Base-by-base conservation (phyloP, 768 basidiomycete genomes). In the Phaffia tasmanica region DNA sequence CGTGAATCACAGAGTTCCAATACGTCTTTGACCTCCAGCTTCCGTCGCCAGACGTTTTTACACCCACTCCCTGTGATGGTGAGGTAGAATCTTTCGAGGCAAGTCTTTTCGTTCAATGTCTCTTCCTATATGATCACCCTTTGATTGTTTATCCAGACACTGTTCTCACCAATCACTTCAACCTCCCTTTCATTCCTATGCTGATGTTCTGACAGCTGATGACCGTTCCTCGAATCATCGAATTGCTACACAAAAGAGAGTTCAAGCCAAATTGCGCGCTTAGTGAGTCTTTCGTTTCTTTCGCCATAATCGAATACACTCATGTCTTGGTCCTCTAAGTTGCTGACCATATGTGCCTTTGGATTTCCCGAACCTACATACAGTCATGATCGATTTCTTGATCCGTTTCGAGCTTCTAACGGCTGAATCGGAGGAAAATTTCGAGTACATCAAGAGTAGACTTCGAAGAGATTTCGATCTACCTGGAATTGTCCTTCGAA, bases 51-150 rank as follows among this genome's bases (percentile, higher is more conserved):
- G 75, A 78, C 18, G 76, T 80, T 21, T 83, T 86, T 70, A 78
- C 79, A 57, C 89, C 89, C 8, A 80, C 80, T 61, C 89, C 92
- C 0, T 79, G 83, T 25, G 95, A 99, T 70, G 92, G 89, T 29
- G 95, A 99, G 74, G 95, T 95, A 1, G 92, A 95, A 74, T 85
- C 82, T 0, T 99, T 99, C 71, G 84, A 90, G 79, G 92, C 91
- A 64, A 62, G 81, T 72, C 11, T 16, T 2, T 56, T 51, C 15
- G 35, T 55, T 54, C 16, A 23, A 3, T 25, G 3, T n/a, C 48
- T 30, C 61, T 2, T 42, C 11, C 35, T 5, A 42, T 42, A 42
- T 42, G 15, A 1, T 42, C 19, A 4, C 25, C 23, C 23, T 32
- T 27, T 32, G 25, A 5, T 23, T 54, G 16, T 15, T 48, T 27